Conservation (phyloP, 164 flowering plant genomes). For the Umbellularia californica region DNA sequence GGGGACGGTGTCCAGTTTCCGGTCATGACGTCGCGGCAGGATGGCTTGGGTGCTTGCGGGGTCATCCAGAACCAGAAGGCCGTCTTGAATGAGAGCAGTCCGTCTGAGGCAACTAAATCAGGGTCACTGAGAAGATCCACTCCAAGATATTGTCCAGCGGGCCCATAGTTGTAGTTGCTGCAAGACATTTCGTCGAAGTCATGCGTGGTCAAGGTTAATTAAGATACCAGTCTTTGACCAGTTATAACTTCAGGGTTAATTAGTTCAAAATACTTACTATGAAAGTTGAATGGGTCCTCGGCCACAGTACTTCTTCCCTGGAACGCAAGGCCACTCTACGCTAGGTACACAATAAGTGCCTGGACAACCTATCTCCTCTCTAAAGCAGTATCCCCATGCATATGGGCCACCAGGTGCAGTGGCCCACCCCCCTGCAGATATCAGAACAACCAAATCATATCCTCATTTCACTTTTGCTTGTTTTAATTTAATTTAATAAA, state of each 20-base stretch:
- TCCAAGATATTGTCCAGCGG: conserved; percentile 13
- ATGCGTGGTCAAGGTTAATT: not conserved
- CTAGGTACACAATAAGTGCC: not conserved
- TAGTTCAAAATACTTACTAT: not conserved
- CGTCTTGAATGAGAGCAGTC: conserved; percentile 19
- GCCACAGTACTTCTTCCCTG: not conserved
- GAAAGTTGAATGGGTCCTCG: conserved; percentile 8
- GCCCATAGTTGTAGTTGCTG: conserved; percentile 23
- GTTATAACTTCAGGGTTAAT: not conserved
- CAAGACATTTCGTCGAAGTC: not conserved
- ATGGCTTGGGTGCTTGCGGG: conserved; percentile 14
- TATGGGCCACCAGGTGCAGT: conserved; percentile 21
- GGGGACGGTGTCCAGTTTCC: not conserved
- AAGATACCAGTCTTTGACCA: not conserved
- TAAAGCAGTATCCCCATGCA: conserved; percentile 30
- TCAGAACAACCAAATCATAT: too few relatives aligned
- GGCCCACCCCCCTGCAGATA: conserved; percentile 18
- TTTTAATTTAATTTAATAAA: too few relatives aligned
- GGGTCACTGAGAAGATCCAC: conserved; percentile 15
- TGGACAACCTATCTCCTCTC: conserved; percentile 15
- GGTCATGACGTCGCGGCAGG: conserved; percentile 13
- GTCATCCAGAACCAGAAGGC: conserved; percentile 27
- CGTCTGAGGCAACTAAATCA: conserved; percentile 10
- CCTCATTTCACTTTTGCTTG: too few relatives aligned
- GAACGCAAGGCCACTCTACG: not conserved